Evolutionary conservation across 2,329 filamentous ascomycete species (phyloP).

Genomic region (Claviceps africana): DNA sequence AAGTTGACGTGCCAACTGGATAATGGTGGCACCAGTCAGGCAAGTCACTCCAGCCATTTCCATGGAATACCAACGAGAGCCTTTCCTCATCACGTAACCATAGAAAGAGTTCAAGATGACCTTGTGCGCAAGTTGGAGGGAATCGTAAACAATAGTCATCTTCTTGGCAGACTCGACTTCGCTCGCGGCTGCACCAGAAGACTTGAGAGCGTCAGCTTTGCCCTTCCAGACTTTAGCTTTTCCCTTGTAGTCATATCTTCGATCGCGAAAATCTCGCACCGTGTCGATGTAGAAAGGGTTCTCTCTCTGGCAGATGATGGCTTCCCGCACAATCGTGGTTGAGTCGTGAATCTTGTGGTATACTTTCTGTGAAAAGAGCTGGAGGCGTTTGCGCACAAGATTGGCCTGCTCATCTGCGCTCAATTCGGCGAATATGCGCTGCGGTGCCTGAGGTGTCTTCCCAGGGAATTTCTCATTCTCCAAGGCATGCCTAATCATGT

Average conservation of each 20-base stretch:
- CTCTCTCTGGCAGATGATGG: constrained; percentile 95
- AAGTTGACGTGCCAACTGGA: constrained; percentile 85
- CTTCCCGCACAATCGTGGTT: constrained; percentile 82
- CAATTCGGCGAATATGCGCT: constrained; percentile 68
- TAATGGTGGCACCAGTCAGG: constrained; percentile 88
- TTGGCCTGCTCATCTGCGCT: constrained; percentile 66
- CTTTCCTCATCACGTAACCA: constrained; percentile 98
- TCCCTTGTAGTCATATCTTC: constrained; percentile 96
- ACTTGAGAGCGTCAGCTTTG: constrained; percentile 77
- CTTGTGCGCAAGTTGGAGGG: constrained; percentile 91
- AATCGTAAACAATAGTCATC: constrained; percentile 95
- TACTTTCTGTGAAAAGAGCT: constrained; percentile 93
- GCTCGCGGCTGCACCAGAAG: constrained; percentile 55
- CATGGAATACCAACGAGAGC: constrained; percentile 96
- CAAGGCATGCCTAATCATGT: constrained; percentile 88
- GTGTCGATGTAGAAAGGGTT: constrained; percentile 98
- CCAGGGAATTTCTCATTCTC: constrained; percentile 89
- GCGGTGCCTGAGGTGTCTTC: constrained; percentile 54
- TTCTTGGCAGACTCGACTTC: constrained; percentile 95
- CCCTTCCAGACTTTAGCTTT: constrained; percentile 98
- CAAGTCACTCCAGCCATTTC: constrained; percentile 99
- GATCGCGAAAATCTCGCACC: constrained; percentile 88
- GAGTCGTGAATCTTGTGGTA: constrained; percentile 98
- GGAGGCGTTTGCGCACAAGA: constrained; percentile 73
- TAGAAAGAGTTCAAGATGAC: constrained; percentile 99